Conservation (phyloP, 495 filamentous ascomycete genomes). For the Penicillium tannophilum region DNA sequence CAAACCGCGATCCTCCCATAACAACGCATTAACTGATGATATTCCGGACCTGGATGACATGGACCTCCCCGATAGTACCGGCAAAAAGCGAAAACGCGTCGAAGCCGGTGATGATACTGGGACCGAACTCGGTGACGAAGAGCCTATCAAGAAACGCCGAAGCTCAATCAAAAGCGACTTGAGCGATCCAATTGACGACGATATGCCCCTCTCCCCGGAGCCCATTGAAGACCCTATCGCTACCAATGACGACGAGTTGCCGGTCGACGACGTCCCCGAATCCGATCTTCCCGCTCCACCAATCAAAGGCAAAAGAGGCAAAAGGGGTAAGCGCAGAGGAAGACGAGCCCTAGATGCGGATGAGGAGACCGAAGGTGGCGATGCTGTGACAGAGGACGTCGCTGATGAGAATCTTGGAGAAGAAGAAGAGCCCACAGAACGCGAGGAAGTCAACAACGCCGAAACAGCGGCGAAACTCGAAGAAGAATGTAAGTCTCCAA, state of each 20-base stretch:
- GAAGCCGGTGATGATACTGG: constrained; percentile 43
- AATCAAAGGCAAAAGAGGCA: constrained; percentile 41
- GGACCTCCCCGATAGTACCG: constrained; percentile 32
- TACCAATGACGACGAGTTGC: constrained; percentile 38
- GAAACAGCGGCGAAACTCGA: constrained; percentile 42
- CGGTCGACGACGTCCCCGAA: constrained; percentile 41
- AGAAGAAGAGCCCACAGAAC: constrained; percentile 49
- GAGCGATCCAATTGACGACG: constrained; percentile 39
- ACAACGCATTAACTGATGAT: constrained; percentile 34
- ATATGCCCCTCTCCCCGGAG: constrained; percentile 25
- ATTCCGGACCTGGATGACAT: constrained; percentile 34
- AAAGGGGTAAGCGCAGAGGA: constrained; percentile 49
- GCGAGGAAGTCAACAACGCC: constrained; percentile 44
- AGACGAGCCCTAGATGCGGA: constrained; percentile 42
- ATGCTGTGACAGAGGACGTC: constrained; percentile 29
- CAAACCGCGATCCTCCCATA: constrained; percentile 39
- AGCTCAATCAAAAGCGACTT: constrained; percentile 48
- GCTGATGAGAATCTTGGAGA: constrained; percentile 44
- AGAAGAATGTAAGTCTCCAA: constrained; percentile 72
- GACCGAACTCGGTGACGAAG: constrained; percentile 46
- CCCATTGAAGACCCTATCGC: constrained; percentile 39
- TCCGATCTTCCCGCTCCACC: constrained; percentile 34
- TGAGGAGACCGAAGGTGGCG: constrained; percentile 36
- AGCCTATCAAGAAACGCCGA: constrained; percentile 47
- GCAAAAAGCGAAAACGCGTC: constrained; percentile 53